These are phyloP conservation scores for Termitomyces sp. DNA, from an alignment of 768 basidiomycete species.

Conservation along the genomic window DNA sequence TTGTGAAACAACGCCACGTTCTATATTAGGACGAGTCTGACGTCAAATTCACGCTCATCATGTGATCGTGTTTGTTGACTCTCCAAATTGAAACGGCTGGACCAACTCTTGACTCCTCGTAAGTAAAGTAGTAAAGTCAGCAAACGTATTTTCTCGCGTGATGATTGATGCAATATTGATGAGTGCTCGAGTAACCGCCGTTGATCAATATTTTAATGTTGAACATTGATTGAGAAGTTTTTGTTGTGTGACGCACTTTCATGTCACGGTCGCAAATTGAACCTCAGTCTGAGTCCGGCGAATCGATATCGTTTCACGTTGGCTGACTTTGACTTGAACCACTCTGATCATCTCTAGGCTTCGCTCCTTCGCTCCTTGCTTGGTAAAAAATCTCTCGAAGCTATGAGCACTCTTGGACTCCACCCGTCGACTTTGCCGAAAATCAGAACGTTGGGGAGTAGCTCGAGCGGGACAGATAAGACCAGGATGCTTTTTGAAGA, in stretches of 20 bases:
- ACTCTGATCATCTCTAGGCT: neutral
- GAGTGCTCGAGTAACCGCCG: neutral
- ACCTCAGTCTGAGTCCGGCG: neutral
- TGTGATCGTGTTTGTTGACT: conserved; percentile 13
- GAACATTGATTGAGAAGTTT: neutral
- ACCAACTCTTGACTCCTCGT: too few species aligned
- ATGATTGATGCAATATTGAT: too few species aligned
- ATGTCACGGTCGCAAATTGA: neutral
- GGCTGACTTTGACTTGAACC: neutral
- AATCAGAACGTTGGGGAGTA: neutral
- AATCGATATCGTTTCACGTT: neutral
- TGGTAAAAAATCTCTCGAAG: neutral
- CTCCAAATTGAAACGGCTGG: too few species aligned
- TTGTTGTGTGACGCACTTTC: neutral
- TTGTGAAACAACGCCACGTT: conserved; percentile 12
- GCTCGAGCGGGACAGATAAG: neutral
- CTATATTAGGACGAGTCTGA: neutral
- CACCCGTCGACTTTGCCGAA: neutral
- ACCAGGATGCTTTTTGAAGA: neutral
- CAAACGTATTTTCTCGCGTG: neutral
- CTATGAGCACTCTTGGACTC: neutral
- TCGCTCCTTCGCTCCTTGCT: neutral
- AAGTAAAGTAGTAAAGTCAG: too few species aligned
- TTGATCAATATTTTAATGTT: too few species aligned
- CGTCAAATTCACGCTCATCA: conserved; percentile 4